Conservation (phyloP, 2,329 filamentous ascomycete genomes). For the Berkeleyomyces rouxiae region DNA sequence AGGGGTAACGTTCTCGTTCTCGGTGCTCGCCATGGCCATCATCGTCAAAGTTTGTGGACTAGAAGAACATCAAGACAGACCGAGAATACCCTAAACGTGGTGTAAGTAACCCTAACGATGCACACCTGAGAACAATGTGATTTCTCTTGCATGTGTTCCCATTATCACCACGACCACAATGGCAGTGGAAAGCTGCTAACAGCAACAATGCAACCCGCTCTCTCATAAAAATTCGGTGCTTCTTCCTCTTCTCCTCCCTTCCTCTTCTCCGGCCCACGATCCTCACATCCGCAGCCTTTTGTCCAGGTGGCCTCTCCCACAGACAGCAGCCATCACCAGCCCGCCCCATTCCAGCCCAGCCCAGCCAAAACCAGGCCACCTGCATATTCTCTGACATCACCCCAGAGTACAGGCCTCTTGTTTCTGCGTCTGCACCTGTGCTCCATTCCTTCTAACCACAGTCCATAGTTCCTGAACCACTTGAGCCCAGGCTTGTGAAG, state of each 20-base stretch:
- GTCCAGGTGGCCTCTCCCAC: neutral
- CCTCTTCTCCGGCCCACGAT: too few species aligned
- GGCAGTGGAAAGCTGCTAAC: neutral
- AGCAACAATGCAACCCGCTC: neutral
- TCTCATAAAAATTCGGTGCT: neutral
- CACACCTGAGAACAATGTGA: neutral
- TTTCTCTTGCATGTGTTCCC: neutral
- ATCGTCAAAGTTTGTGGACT: neutral
- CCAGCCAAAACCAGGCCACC: neutral
- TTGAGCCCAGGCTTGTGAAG: neutral
- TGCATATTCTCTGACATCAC: neutral
- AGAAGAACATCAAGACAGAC: too few species aligned
- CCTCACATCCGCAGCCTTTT: neutral
- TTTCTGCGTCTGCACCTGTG: conserved; percentile 1
- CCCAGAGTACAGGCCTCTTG: neutral
- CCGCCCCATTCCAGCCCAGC: neutral
- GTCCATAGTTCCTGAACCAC: neutral
- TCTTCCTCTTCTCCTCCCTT: neutral
- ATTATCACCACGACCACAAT: neutral
- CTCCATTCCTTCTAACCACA: neutral
- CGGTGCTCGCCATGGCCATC: neutral
- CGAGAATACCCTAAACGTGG: too few species aligned
- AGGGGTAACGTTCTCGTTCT: neutral
- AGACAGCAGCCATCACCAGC: neutral
- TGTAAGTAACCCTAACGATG: neutral